Evolutionary conservation across 2,329 filamentous ascomycete species (phyloP), one percentile per base, ranked within the genome.

Genomic region (Podosphaera aphanis): DNA sequence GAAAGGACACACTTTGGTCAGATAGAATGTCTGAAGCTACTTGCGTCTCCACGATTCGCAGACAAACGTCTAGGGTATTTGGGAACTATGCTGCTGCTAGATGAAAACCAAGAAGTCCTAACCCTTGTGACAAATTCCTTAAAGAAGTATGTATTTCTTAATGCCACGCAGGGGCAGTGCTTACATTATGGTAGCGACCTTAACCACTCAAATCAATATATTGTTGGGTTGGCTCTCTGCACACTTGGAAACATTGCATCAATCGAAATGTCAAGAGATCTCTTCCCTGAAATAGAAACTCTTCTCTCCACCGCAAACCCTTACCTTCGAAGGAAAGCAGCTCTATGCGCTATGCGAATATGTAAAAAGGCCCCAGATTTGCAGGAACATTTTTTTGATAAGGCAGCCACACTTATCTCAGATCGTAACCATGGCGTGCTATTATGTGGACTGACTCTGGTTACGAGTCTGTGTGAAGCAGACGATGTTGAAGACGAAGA

Each of bases 1-100:
- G 90, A 98, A 66, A 76, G 90, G 58, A 98, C 90, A 47, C 90
- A 98, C 64, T 98, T 98, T 61, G 90, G 90, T 44, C 90, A 98
- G 69, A 98, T 98, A 60, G 90, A 98, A 74, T 98, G 90, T 63
- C 72, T 98, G 58, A 98, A 98, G 66, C 74, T 98, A 44, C 74
- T 98, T 48, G 90, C 90, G 48, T 98, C 90, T 36, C 86, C 92
- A 52, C 83, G 88, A 48, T 98, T 98, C 60, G 90, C 90, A 54
- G 90, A 98, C 69, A 98, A 98, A 67, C 79, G 90, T 42, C 66
- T 98, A 55, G 90, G 90, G 36, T 93, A 98, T 60, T 67, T 98
- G 53, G 90, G 90, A 20, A 98, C 90, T 16, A 98, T 94, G 76
- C 65, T 98, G 60, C 65, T 98, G 53, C 68, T 98, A 50, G 90